Evolutionary conservation across 140 eudicot genomes (phyloP).

Genomic region (Stevia rebaudiana): DNA sequence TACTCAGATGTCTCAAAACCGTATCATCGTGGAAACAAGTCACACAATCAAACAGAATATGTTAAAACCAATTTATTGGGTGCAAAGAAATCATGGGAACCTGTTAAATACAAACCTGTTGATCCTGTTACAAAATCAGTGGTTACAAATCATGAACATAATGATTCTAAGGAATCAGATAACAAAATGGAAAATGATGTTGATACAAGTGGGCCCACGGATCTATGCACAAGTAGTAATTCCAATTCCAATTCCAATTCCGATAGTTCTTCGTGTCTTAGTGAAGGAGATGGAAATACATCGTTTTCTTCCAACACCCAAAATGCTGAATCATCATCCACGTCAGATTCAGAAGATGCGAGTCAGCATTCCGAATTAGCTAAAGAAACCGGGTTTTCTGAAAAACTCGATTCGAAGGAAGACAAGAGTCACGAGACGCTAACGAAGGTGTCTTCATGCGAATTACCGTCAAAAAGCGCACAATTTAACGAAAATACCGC

Average conservation of each 20-base stretch:
- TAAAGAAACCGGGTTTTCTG: conserved; percentile 37
- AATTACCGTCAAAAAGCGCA: conserved; percentile 23
- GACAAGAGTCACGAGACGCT: conserved; percentile 33
- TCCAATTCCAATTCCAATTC: conserved; percentile 47
- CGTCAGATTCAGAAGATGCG: conserved; percentile 75
- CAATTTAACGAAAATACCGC: conserved; percentile 28
- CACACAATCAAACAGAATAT: conserved; percentile 35
- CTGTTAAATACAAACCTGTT: conserved; percentile 28
- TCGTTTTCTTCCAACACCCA: conserved; percentile 53
- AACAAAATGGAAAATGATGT: conserved; percentile 20
- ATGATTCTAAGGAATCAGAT: conserved; percentile 15
- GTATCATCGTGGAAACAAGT: conserved; percentile 47
- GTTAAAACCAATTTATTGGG: conserved; percentile 31
- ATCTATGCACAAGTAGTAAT: conserved; percentile 38
- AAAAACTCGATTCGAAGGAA: conserved; percentile 16
- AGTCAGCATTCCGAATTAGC: conserved; percentile 48
- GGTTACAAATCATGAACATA: conserved; percentile 23
- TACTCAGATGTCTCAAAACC: conserved; percentile 42
- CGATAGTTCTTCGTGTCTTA: conserved; percentile 81
- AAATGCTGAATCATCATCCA: conserved; percentile 54
- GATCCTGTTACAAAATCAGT: conserved; percentile 29
- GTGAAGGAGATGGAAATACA: conserved; percentile 75
- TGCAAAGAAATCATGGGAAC: conserved; percentile 87
- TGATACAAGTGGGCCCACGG: conserved; percentile 31
- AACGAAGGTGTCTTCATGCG: conserved; percentile 6